Conservation (phyloP, 148 eudicot species). For the Tetragonia tetragonoides region DNA sequence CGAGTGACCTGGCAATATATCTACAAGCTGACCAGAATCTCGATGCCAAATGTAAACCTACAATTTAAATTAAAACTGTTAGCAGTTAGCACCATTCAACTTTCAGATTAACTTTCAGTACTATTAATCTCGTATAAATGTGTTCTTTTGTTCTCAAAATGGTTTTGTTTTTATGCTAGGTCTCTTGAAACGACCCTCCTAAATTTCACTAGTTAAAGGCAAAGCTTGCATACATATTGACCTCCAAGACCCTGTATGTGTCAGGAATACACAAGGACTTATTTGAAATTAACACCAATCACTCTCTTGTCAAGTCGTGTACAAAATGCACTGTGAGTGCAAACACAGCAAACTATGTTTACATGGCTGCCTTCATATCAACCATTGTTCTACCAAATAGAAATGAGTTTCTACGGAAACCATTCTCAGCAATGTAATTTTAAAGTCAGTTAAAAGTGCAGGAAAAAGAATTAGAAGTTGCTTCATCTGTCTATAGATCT, state of each 20-base stretch:
- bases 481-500: too few species aligned
- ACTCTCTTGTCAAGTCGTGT: background rate
- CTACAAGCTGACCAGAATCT: constrained; percentile 62
- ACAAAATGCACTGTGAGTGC: background rate
- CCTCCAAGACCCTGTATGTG: too few species aligned
- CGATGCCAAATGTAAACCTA: constrained; percentile 96
- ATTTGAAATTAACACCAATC: background rate
- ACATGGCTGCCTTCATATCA: background rate
- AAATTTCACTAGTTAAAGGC: too few species aligned
- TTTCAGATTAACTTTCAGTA: too few species aligned
- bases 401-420: background rate
- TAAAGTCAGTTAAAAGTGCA: background rate
- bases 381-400: background rate
- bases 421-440: background rate
- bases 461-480: background rate
- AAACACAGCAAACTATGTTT: background rate
- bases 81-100: background rate
- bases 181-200: too few species aligned
- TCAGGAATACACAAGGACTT: too few species aligned
- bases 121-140: background rate
- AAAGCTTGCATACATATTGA: too few species aligned
- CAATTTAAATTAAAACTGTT: background rate
- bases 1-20: constrained; percentile 67
- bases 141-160: too few species aligned
- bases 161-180: too few species aligned